Percentiles rank a stretch among this genome's conserved stretches.
Conservation (phyloP, 2,329 filamentous ascomycete genomes). For the Raffaelea arxii region DNA sequence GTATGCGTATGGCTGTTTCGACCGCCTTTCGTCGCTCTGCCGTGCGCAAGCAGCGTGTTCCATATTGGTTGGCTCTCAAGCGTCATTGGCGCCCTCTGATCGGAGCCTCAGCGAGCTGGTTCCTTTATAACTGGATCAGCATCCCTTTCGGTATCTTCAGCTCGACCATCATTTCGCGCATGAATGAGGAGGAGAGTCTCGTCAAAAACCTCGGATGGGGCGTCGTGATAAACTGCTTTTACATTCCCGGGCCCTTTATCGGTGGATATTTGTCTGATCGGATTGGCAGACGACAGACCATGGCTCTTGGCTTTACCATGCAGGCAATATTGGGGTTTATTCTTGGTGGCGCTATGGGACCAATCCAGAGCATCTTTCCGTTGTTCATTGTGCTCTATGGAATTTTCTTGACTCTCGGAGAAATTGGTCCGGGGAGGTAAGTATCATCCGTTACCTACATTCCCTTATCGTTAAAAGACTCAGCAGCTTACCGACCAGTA, state of each 20-base stretch:
- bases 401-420: constrained; percentile 36
- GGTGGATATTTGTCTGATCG: constrained; percentile 38
- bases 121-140: constrained; percentile 35
- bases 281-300: constrained; percentile 39
- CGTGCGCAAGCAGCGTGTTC: constrained; percentile 26
- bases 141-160: constrained; percentile 43
- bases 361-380: constrained; percentile 35
- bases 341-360: constrained; percentile 33
- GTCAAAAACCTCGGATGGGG: constrained; percentile 34
- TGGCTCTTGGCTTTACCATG: constrained; percentile 37
- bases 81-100: constrained; percentile 39
- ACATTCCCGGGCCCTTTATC: constrained; percentile 35
- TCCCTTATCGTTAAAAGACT: neutral
- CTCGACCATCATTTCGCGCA: constrained; percentile 37
- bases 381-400: constrained; percentile 42
- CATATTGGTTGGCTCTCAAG: constrained; percentile 36
- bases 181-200: constrained; percentile 29
- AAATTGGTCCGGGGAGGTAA: constrained; percentile 38
- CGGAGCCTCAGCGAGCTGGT: constrained; percentile 39
- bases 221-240: constrained; percentile 39
- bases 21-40: constrained; percentile 34
- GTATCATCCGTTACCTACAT: neutral
- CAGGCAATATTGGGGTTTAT: constrained; percentile 38
- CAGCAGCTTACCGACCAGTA: constrained; percentile 12
- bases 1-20: constrained; percentile 39